Conservation (phyloP, 2,329 filamentous ascomycete genomes). For the Chlorencoelia australis region DNA sequence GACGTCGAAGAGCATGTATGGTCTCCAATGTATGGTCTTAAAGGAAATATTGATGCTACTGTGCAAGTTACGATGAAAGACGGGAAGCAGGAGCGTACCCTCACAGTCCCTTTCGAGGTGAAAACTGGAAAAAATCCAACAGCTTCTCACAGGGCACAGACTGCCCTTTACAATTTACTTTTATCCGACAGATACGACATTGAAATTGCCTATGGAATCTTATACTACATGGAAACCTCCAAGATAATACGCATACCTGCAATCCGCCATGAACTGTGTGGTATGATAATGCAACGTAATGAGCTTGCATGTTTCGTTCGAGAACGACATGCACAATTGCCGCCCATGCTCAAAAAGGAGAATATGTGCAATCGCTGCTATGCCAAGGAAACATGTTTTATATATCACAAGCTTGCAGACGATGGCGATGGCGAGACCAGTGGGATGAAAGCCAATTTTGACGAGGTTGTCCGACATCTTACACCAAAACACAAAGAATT, state of each 20-base stretch:
- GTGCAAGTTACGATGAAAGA: slow-evolving; percentile 79
- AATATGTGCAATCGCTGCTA: slow-evolving; percentile 82
- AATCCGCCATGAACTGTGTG: slow-evolving; percentile 76
- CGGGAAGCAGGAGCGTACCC: slow-evolving; percentile 49
- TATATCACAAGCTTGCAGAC: slow-evolving; percentile 86
- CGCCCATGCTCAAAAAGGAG: slow-evolving; percentile 74
- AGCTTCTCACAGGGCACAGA: slow-evolving; percentile 81
- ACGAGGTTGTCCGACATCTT: slow-evolving; percentile 70
- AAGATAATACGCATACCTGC: slow-evolving; percentile 78
- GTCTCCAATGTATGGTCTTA: slow-evolving; percentile 95
- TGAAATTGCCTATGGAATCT: slow-evolving; percentile 76
- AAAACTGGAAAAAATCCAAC: slow-evolving; percentile 86
- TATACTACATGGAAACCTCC: slow-evolving; percentile 92
- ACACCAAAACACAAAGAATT: slow-evolving; percentile 66
- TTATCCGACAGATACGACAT: slow-evolving; percentile 93
- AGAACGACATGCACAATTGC: slow-evolving; percentile 67
- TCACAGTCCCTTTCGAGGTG: slow-evolving; percentile 88
- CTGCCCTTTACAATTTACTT: slow-evolving; percentile 84
- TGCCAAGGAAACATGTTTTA: slow-evolving; percentile 81
- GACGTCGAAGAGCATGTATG: slow-evolving; percentile 97
- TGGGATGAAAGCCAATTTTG: slow-evolving; percentile 71
- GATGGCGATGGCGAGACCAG: slow-evolving; percentile 72
- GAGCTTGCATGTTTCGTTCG: slow-evolving; percentile 77
- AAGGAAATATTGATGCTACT: slow-evolving; percentile 96
- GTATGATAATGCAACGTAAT: slow-evolving; percentile 96